phyloP scores from a whole-genome alignment of 345 rosid species.

The Syzygium grande region DNA sequence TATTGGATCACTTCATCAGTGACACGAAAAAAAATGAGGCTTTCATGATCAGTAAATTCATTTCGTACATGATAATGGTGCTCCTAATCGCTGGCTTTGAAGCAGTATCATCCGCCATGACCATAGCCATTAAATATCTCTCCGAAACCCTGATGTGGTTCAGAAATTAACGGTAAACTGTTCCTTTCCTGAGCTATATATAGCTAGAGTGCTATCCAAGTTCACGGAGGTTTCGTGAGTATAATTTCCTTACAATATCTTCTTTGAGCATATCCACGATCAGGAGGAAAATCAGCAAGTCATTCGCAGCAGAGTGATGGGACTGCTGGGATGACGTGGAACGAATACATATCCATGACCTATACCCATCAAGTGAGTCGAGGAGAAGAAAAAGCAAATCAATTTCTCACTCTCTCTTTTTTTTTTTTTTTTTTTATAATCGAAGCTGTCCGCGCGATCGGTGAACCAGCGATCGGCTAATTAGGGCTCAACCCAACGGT shows the following conservation, averaged over 20 bases:
- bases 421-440: too few relatives aligned
- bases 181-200: not conserved
- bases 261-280: not conserved
- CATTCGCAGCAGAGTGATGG: slow-evolving; percentile 1
- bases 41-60: not conserved
- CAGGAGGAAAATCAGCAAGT: slow-evolving; percentile 32
- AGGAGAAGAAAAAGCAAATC: too few relatives aligned
- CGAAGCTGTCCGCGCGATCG: too few relatives aligned
- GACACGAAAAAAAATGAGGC: slow-evolving; percentile 18
- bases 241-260: not conserved
- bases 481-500: too few relatives aligned
- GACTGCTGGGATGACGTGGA: slow-evolving; percentile 18
- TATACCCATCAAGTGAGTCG: slow-evolving; percentile 26
- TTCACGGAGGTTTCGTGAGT: not conserved
- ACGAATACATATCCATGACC: slow-evolving; percentile 39
- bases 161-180: slow-evolving; percentile 13
- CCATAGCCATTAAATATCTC: slow-evolving; percentile 15
- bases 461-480: too few relatives aligned
- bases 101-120: slow-evolving; percentile 19
- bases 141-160: slow-evolving; percentile 20
- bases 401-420: too few relatives aligned
- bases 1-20: slow-evolving; percentile 18
- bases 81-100: slow-evolving; percentile 25
- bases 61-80: slow-evolving; percentile 11
- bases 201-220: too few relatives aligned